Evolutionary conservation across 2,329 filamentous ascomycete species (phyloP), one percentile per base, ranked within the genome.

Genomic region (Emericellopsis cladophorae): DNA sequence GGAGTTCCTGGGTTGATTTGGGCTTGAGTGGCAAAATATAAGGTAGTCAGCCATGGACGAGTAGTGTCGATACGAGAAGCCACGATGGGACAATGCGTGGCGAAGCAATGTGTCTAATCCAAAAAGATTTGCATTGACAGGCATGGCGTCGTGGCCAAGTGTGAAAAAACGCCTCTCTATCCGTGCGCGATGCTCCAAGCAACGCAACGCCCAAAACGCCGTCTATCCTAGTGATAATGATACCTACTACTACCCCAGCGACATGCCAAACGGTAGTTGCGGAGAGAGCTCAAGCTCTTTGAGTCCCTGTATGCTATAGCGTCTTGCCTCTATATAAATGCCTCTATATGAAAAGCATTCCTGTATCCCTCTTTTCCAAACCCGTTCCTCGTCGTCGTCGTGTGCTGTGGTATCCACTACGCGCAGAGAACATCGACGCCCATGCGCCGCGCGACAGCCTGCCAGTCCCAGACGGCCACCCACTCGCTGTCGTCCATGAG

Each of bases 391-490:
- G n/a, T n/a, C 12, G 4, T 29, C 12, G 26, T 29, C 9, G n/a
- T 10, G 18, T 35, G n/a, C 8, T 35, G 8, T 37, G 31, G 24
- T 14, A 22, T 5, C 56, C n/a, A 55, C 59, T 46, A 65, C 21
- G 61, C 55, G 52, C 72, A 74, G 3, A 76, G 59, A 48, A 79
- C 78, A 54, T 78, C 70, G 31, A 79, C 61, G 0, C 62, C 65
- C 56, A 77, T 66, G 7, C 60, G 51, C 40, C 62, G 57, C 1
- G 75, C 74, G 23, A 79, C 65, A 4, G 61, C 60, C 45, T 79
- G 75, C 76, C 76, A 81, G 53, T 81, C 77, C 77, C 77, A 81
- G 7, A 72, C 74, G 15, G 65, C 64, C 22, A 63, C 49, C 69
- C 74, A 79, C 39, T 79, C 71, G 16, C 68, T 72, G 9, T 56